Evolutionary conservation across 2,329 filamentous ascomycete species (phyloP), one percentile per base, ranked within the genome.

Genomic region (Chaetomiaceae sp.): DNA sequence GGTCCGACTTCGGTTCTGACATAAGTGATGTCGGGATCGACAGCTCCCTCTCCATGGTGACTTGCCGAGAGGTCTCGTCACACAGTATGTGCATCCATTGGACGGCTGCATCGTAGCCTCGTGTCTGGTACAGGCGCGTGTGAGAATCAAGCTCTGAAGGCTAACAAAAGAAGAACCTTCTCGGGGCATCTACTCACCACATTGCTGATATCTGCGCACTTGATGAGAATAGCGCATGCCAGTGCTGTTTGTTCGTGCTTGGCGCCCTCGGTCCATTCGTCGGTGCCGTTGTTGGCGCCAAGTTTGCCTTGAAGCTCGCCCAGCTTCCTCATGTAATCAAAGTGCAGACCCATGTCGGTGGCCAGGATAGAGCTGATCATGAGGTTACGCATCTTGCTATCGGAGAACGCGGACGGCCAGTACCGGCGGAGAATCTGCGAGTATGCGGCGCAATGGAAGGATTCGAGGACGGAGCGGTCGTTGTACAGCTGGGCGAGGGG

Each of bases 321-420:
- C 35, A 97, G 74, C 65, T 86, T 87, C 63, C 85, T 85, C 90
- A 97, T 97, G 68, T 96, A 99, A 62, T 95, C 90, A 62, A 95
- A 95, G 69, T 99, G 93, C 6, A 96, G 72, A 7, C 90, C 90
- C 93, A 99, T 99, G 64, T 99, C 93, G 0, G 93, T 99, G 3
- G 93, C 89, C 20, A 99, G 73, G 53, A 99, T 97, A n/a, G 89
- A 93, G 66, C 89, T 96, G 62, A 96, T 97, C 85, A 97, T 93
- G 6, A 96, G 74, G 59, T 85, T 87, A 49, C 92, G 84, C 78
- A 97, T 88, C 51, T 83, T 83, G 41, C 78, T 77, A 61, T 93
- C 85, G 56, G 85, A 78, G 60, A 95, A 95, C 2, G 86, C 86
- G 3, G 80, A 75, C 0, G 91, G 89, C 93, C 93, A 99, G 66